phyloP scores from a whole-genome alignment of 208 protist genomes.

The Lotmaria passim region DNA sequence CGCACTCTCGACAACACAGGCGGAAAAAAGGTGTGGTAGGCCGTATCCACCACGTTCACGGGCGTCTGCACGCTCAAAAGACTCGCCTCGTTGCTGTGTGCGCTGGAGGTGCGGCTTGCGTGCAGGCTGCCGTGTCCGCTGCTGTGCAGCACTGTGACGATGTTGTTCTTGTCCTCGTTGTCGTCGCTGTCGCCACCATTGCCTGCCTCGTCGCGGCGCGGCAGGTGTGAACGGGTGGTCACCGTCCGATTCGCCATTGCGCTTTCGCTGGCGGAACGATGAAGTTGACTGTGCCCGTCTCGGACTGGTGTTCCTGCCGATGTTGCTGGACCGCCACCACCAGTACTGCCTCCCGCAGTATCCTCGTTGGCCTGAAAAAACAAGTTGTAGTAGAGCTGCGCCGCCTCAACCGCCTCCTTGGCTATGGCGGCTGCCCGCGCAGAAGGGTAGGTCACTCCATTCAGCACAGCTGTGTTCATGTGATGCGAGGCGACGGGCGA shows the following conservation, averaged over 20 bases:
- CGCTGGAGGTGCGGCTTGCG: slow-evolving; percentile 11
- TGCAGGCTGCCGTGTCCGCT: neutral
- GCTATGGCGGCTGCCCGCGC: slow-evolving; percentile 28
- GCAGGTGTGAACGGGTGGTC: no score
- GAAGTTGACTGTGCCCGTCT: no score
- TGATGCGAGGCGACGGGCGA: slow-evolving; percentile 1
- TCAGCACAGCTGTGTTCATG: slow-evolving; percentile 37
- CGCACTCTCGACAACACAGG: slow-evolving; percentile 31
- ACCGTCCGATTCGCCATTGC: no score
- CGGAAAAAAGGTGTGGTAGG: slow-evolving; percentile 63
- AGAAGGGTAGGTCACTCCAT: slow-evolving; percentile 37
- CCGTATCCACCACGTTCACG: slow-evolving; percentile 39
- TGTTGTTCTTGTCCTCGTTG: neutral
- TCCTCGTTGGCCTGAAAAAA: slow-evolving; percentile 40
- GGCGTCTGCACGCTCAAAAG: slow-evolving; percentile 18
- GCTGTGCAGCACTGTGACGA: neutral
- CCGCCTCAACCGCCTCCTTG: slow-evolving; percentile 41
- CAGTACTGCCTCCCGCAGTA: neutral
- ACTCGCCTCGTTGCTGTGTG: slow-evolving; percentile 11
- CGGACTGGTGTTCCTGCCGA: no score
- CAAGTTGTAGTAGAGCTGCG: slow-evolving; percentile 45
- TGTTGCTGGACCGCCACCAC: neutral
- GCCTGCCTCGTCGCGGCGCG: no score
- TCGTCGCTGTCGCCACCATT: neutral
- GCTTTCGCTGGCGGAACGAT: no score